Conservation (phyloP, 768 basidiomycete species). For the Sarcodon sp. region DNA sequence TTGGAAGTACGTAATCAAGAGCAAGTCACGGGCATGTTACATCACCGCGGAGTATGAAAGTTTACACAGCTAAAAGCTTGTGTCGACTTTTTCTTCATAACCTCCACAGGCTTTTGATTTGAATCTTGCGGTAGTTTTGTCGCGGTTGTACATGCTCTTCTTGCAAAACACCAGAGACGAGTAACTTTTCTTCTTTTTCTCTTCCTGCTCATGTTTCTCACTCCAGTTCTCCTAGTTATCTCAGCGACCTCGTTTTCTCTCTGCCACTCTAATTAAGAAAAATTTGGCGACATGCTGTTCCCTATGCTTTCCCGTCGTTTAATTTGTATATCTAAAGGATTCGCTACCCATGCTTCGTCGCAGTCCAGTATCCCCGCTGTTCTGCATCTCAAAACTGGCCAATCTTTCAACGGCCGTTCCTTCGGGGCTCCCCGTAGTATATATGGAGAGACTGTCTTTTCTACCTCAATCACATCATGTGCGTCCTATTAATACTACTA, state of each 20-base stretch:
- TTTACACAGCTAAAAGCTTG: no score
- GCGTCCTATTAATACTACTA: slow-evolving; percentile 15
- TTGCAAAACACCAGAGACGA: slow-evolving; percentile 85
- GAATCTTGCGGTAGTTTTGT: no score
- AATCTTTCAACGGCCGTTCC: slow-evolving; percentile 80
- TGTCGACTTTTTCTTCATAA: no score
- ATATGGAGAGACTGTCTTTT: slow-evolving; percentile 97
- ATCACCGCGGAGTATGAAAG: no score
- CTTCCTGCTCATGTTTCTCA: slow-evolving; percentile 12
- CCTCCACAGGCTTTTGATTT: no score
- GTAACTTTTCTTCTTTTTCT: slow-evolving; percentile 27
- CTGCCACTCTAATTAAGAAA: slow-evolving; percentile 20
- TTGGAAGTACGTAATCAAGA: no score
- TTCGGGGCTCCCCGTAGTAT: slow-evolving; percentile 84
- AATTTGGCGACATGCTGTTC: slow-evolving; percentile 14
- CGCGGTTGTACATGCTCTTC: slow-evolving; percentile 54
- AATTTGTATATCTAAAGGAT: slow-evolving; percentile 37
- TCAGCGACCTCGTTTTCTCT: slow-evolving; percentile 85
- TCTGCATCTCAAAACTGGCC: slow-evolving; percentile 87
- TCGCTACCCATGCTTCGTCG: slow-evolving; percentile 51
- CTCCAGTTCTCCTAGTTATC: slow-evolving; percentile 43
- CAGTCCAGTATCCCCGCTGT: slow-evolving; percentile 46
- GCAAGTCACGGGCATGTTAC: no score
- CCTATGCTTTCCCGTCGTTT: slow-evolving; percentile 49
- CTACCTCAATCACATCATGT: slow-evolving; percentile 98